Evolutionary conservation across 2,329 filamentous ascomycete species (phyloP), one percentile per base, ranked within the genome.

Genomic region (Tolypocladium paradoxum): DNA sequence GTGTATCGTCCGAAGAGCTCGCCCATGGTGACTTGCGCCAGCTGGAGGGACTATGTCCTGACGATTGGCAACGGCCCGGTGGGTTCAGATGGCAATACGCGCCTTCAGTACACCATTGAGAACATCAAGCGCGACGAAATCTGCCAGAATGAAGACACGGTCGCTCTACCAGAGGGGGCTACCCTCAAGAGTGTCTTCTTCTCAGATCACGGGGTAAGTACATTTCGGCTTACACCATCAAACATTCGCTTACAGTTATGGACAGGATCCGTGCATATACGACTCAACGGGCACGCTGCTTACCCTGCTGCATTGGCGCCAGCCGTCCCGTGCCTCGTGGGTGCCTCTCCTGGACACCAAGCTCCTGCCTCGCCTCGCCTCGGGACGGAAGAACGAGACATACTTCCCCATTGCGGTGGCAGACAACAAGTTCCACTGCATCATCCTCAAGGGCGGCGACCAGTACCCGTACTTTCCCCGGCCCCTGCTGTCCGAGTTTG

Each of bases 341-440:
- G 83, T 95, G 2, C 93, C 93, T 1, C 78, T 99, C 3, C 81
- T 99, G 3, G 92, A 99, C 70, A 99, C 95, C 0, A 89, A 80
- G 54, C 82, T 87, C 37, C 77, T 99, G 12, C 79, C 88, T 1
- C 90, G 93, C 56, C 79, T 96, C 4, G 87, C 88, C 0, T 84
- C 83, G 3, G 93, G 93, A 29, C 84, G 85, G 54, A 96, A 96
- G 69, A 81, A 87, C 58, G 93, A 99, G 70, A 82, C 78, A 0
- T 99, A 99, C 74, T 99, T 91, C 81, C 93, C 93, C 1, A 89
- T 99, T 34, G 93, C 93, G 1, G 91, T 97, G 1, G 90, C 92
- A 2, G 84, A 91, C 62, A 80, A 87, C 64, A 92, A 87, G 64
- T 99, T 99, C 70, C 92, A 97, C 76, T 99, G 95, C 73, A 96